A percentile compares a stretch with the other conserved stretches of the same genome.
These are phyloP conservation scores for Fonsecaea erecta DNA, from an alignment of 2,329 filamentous ascomycete species.

Conservation along the genomic window DNA sequence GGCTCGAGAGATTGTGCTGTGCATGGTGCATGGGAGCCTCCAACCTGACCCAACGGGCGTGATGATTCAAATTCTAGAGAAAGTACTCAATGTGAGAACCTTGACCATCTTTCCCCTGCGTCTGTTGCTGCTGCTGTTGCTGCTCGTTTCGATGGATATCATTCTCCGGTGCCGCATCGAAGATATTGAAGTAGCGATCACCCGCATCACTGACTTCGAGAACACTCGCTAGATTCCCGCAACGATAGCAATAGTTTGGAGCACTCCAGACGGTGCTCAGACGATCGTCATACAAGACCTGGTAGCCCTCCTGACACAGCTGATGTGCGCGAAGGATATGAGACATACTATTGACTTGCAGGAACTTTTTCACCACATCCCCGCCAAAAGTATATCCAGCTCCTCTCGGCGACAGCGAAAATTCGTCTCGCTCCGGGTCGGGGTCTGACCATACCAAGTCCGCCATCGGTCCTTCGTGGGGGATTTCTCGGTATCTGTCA, in stretches of 20 bases:
- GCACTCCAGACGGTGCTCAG: constrained; percentile 98
- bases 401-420: constrained; percentile 88
- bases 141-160: constrained; percentile 82
- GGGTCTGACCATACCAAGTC: constrained; percentile 98
- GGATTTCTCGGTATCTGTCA: constrained; percentile 96
- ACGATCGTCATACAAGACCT: constrained; percentile 92
- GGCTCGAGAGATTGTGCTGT: constrained; percentile 1
- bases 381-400: constrained; percentile 97
- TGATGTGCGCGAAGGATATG: constrained; percentile 98
- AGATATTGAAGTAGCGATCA: constrained; percentile 96
- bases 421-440: constrained; percentile 95
- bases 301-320: constrained; percentile 96
- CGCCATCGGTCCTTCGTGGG: constrained; percentile 99
- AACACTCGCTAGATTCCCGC: constrained; percentile 96
- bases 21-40: not conserved
- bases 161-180: constrained; percentile 95
- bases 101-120: constrained; percentile 66
- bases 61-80: constrained; percentile 49
- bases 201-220: constrained; percentile 93
- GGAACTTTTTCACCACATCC: constrained; percentile 97
- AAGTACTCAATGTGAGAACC: constrained; percentile 71
- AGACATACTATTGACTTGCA: constrained; percentile 96
- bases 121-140: constrained; percentile 67
- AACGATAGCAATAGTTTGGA: constrained; percentile 93
- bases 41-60: constrained; percentile 7